These are phyloP conservation scores for Mycena alexandri DNA, from an alignment of 768 basidiomycete species.

Conservation along the genomic window DNA sequence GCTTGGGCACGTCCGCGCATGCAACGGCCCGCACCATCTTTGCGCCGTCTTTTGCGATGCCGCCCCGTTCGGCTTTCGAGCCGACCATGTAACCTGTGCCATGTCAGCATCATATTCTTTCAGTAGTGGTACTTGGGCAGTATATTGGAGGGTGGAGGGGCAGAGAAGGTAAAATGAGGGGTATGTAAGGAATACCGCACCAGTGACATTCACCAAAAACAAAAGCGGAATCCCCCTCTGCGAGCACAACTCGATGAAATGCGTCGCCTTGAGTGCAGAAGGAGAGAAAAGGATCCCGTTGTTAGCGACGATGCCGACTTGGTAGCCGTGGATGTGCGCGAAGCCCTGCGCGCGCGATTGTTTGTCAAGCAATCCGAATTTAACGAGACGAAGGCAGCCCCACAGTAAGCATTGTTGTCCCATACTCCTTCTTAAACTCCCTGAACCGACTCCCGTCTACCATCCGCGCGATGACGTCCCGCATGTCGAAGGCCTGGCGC, in stretches of 20 bases:
- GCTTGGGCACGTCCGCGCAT: constrained; percentile 93
- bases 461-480: constrained; percentile 91
- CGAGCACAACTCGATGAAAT: constrained; percentile 95
- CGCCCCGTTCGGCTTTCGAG: constrained; percentile 93
- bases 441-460: constrained; percentile 93
- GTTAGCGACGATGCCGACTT: constrained; percentile 93
- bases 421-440: constrained; percentile 98
- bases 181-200: constrained; percentile 49
- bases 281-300: constrained; percentile 96
- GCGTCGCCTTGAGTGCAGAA: constrained; percentile 93
- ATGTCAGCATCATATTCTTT: background rate
- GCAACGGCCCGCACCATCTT: constrained; percentile 98
- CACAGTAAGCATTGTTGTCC: constrained; percentile 90
- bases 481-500: constrained; percentile 92
- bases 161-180: too few species aligned
- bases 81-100: constrained; percentile 91
- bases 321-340: constrained; percentile 88
- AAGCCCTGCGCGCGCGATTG: constrained; percentile 68
- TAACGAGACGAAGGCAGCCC: constrained; percentile 36
- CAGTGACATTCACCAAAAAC: constrained; percentile 97
- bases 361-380: too few species aligned
- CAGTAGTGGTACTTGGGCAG: too few species aligned
- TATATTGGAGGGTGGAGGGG: too few species aligned
- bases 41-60: constrained; percentile 89
- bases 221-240: constrained; percentile 91